Conservation (phyloP, 1,139 yeast genomes). For the Eremothecium coryli region DNA sequence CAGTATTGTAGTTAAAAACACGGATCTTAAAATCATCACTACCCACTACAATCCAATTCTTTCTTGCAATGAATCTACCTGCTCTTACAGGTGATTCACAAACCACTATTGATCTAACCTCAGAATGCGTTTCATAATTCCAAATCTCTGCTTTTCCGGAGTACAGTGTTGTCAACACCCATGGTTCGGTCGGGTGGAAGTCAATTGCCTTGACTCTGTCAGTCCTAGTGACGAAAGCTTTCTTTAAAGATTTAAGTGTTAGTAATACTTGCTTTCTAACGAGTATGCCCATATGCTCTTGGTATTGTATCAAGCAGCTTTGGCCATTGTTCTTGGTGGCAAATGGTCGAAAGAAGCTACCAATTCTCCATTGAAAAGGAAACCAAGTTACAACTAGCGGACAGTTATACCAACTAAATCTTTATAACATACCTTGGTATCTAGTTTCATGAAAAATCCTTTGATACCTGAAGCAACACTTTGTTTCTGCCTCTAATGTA, state of each 20-base stretch:
- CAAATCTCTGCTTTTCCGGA: constrained; percentile 80
- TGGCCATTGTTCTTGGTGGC: no score
- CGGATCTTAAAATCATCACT: constrained; percentile 91
- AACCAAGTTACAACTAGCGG: no score
- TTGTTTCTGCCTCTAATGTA: no score
- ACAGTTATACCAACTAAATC: no score
- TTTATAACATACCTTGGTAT: constrained; percentile 23
- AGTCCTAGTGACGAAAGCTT: constrained; percentile 42
- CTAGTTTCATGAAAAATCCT: constrained; percentile 22
- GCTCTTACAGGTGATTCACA: constrained; percentile 93
- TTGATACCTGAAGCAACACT: no score
- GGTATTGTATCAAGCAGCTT: background rate
- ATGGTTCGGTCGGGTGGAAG: constrained; percentile 95
- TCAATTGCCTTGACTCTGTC: constrained; percentile 97
- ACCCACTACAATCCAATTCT: constrained; percentile 96
- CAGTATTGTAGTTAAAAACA: constrained; percentile 89
- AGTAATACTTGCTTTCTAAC: no score
- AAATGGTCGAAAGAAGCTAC: no score
- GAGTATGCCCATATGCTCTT: background rate
- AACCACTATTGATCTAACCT: constrained; percentile 70
- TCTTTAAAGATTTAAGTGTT: constrained; percentile 12
- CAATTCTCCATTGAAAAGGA: no score
- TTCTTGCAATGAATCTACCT: constrained; percentile 89
- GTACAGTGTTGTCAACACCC: constrained; percentile 83
- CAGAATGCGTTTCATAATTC: constrained; percentile 73